phyloP scores from a whole-genome alignment of 2,329 filamentous ascomycete species.

The Chrysosporium keratinophilum region DNA sequence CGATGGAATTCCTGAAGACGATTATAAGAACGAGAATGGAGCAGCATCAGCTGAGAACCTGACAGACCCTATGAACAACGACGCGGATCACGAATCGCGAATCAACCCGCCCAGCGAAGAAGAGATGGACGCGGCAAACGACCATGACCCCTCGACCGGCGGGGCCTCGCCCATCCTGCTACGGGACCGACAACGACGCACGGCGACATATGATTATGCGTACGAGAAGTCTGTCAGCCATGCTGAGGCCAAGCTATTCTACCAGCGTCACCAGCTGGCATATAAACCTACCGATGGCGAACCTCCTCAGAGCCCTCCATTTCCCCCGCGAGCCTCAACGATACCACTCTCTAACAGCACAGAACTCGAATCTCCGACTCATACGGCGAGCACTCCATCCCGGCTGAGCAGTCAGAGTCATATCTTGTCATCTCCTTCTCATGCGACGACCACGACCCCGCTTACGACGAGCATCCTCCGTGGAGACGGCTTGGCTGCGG shows the following conservation, averaged over 20 bases:
- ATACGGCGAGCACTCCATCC: conserved; percentile 21
- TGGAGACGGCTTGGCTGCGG: conserved; percentile 32
- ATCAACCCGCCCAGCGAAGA: neutral
- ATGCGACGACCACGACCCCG: conserved; percentile 17
- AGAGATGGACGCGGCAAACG: conserved; percentile 6
- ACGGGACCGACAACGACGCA: conserved; percentile 49
- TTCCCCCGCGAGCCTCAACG: conserved; percentile 25
- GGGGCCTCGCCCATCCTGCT: conserved; percentile 24
- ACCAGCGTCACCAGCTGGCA: conserved; percentile 67
- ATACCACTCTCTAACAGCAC: conserved; percentile 16
- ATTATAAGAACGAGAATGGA: neutral
- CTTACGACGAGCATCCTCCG: conserved; percentile 14
- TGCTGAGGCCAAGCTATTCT: conserved; percentile 90
- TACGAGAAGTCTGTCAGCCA: conserved; percentile 92
- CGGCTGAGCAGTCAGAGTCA: conserved; percentile 17
- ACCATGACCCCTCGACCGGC: conserved; percentile 8
- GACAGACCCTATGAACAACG: neutral
- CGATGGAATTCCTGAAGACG: neutral
- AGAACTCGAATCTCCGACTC: conserved; percentile 16
- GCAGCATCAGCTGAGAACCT: neutral
- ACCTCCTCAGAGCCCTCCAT: conserved; percentile 29
- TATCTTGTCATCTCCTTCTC: conserved; percentile 7
- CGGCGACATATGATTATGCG: conserved; percentile 85
- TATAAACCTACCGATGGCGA: conserved; percentile 32
- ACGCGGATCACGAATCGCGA: neutral